Base-by-base conservation (phyloP, 805 yeast genomes). In the Clavispora asparagi region DNA sequence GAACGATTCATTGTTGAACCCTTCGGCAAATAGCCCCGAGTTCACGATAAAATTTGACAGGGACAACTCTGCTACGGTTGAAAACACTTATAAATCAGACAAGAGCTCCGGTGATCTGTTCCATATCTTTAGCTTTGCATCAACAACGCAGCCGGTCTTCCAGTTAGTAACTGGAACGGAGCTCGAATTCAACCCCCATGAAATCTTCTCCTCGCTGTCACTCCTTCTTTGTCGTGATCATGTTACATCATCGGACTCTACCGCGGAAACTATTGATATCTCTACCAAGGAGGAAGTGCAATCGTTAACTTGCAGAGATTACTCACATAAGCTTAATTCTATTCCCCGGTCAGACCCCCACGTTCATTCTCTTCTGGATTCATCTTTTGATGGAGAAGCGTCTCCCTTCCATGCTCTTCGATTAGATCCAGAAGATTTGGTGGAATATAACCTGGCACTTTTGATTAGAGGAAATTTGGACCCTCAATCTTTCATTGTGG, bases 281-380 rank as follows among this genome's bases (percentile, higher is more conserved):
- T 16, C 37, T 17, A 16, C 2, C 5, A 16, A 23, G 13, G 25
- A 33, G 4, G 37, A 33, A 16, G 37, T 33, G 11, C 11, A 8
- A 17, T 17, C 7, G 16, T 33, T 33, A 16, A 33, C 17, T 6
- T 33, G 37, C 37, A 16, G 37, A 33, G 37, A 33, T 17, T 33
- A 16, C 37, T 33, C 37, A 1, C 13, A 14, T 16, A 10, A 39
- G 23, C 39, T 40, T 6, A 46, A 50, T 30, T 11, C 47, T 4
- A 68, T 82, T 5, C 94, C 92, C 2, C 65, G 77, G 30, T 79
- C 91, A 0, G 55, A 65, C 2, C 45, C 52, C 1, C 57, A 58
- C 14, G 61, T 71, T 0, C 48, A 50, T 0, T 63, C 67, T 12
- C 56, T 79, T 1, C 64, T 71, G 5, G 82, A 82, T 29, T 83